Conservation (phyloP, 2,329 filamentous ascomycete genomes). For the Pseudonectria buxi region DNA sequence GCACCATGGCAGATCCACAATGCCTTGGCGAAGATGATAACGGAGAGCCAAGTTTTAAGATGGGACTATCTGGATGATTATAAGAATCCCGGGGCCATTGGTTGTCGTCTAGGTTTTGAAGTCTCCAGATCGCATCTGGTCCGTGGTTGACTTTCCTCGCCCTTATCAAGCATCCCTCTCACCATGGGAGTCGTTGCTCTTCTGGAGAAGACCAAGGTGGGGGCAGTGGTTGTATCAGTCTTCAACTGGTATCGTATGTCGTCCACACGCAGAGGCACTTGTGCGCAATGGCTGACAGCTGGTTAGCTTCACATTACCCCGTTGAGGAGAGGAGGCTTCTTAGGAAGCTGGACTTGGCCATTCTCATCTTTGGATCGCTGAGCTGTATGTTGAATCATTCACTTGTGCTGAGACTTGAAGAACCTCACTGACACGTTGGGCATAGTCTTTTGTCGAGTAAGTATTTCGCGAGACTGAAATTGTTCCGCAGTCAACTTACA, state of each 20-base stretch:
- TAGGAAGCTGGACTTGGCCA: constrained; percentile 20
- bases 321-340: constrained; percentile 18
- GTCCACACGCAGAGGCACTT: neutral
- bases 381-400: constrained; percentile 13
- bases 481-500: neutral
- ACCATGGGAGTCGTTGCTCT: constrained; percentile 4
- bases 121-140: no score
- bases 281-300: constrained; percentile 1
- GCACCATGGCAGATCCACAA: no score
- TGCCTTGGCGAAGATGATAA: no score
- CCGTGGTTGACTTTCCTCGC: no score
- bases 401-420: neutral
- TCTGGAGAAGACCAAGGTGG: constrained; percentile 15
- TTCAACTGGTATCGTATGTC: constrained; percentile 25
- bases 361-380: constrained; percentile 17
- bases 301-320: constrained; percentile 19
- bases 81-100: no score
- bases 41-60: no score
- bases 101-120: no score
- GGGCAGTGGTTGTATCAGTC: constrained; percentile 18
- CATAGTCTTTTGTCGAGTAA: constrained; percentile 1
- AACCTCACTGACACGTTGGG: neutral
- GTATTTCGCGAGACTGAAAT: neutral
- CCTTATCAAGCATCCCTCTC: no score
- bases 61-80: no score